Evolutionary conservation across 164 flowering plant genomes (phyloP).

Genomic region (Umbellularia californica): DNA sequence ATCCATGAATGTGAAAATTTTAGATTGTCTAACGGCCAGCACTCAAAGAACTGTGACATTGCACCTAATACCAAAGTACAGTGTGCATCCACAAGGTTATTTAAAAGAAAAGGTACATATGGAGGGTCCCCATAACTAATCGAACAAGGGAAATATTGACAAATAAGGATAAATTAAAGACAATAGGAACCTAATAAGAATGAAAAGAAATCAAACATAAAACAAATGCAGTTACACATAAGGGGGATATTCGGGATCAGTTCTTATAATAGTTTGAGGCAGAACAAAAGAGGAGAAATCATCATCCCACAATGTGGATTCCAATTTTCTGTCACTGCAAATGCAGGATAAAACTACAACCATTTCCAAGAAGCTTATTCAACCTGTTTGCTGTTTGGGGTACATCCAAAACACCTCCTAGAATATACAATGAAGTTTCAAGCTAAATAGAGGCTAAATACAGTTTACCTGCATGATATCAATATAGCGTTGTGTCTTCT

Average conservation of each 20-base stretch:
- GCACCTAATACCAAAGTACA: no score
- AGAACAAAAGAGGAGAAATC: no score
- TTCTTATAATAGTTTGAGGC: neutral
- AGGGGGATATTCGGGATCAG: neutral
- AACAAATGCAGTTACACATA: no score
- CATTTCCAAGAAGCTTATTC: no score
- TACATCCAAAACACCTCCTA: no score
- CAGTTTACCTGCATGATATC: constrained; percentile 75
- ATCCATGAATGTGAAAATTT: neutral
- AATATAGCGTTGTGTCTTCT: constrained; percentile 70
- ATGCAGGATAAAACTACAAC: no score
- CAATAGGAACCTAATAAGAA: neutral
- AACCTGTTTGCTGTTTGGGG: no score
- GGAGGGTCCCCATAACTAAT: neutral
- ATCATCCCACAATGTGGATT: neutral
- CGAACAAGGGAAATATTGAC: neutral
- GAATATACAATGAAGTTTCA: neutral
- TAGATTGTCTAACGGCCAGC: neutral
- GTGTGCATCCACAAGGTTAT: no score
- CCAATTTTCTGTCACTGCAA: no score
- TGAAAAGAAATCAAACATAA: neutral
- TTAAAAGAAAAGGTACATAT: neutral
- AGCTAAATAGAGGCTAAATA: neutral
- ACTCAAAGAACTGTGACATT: no score
- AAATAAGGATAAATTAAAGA: neutral